A percentile compares a stretch with the other conserved stretches of the same genome.
Conservation (phyloP, 345 rosid species). For the Raphanus raphanistrum region DNA sequence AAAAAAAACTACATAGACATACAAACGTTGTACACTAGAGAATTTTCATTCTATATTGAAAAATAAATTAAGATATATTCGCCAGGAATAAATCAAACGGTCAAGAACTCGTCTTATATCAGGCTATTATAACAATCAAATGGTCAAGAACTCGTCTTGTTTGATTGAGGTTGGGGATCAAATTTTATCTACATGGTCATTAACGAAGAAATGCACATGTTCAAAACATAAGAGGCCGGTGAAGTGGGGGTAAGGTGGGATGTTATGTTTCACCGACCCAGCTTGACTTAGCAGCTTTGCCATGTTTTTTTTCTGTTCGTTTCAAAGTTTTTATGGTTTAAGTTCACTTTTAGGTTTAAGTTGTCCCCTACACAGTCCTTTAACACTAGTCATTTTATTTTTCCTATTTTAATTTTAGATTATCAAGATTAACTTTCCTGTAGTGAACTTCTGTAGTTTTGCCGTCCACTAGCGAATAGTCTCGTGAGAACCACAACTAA, state of each 20-base stretch:
- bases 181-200: not conserved
- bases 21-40: not conserved
- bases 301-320: not conserved
- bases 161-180: not conserved
- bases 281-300: conserved; percentile 39
- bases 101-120: not conserved
- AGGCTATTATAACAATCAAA: not conserved
- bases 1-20: not conserved
- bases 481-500: conserved; percentile 37
- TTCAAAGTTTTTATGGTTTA: not conserved
- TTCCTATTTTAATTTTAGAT: not conserved
- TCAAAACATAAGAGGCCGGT: conserved; percentile 24
- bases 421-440: conserved; percentile 12
- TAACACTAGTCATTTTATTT: not conserved
- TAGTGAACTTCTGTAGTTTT: conserved; percentile 22
- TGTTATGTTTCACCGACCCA: conserved; percentile 36
- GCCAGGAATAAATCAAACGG: not conserved
- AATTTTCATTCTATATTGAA: not conserved
- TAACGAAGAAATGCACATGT: conserved; percentile 19
- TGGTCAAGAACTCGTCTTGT: not conserved
- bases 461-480: conserved; percentile 26
- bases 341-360: not conserved
- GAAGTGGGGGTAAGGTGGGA: conserved; percentile 10
- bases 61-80: not conserved
- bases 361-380: not conserved